Conservation (phyloP, 495 filamentous ascomycete genomes). For the Paragyromitra xinjiangensis region DNA sequence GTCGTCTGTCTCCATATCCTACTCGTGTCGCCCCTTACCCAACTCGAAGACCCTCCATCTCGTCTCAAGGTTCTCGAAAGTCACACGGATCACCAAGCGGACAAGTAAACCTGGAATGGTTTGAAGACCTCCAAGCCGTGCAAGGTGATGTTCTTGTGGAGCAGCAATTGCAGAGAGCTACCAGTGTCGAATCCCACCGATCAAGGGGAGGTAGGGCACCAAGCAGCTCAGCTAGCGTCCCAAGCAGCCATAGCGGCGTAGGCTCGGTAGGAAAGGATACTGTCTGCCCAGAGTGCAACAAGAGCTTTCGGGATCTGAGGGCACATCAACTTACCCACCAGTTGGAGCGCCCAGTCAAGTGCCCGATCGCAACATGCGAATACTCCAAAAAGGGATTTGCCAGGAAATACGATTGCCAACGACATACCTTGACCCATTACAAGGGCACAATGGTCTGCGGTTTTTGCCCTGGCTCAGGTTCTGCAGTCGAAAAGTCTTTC, state of each 20-base stretch:
- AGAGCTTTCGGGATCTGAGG: conserved; percentile 63
- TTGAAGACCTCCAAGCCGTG: conserved; percentile 33
- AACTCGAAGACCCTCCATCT: conserved; percentile 47
- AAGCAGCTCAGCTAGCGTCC: conserved; percentile 50
- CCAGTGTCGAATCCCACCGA: conserved; percentile 49
- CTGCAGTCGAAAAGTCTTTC: conserved; percentile 94
- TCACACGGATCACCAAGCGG: conserved; percentile 48
- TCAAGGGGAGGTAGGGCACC: conserved; percentile 41
- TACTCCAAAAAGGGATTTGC: conserved; percentile 97
- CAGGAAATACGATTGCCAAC: conserved; percentile 97
- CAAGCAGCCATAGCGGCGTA: conserved; percentile 46
- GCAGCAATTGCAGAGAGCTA: conserved; percentile 36
- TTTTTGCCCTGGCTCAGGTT: conserved; percentile 93
- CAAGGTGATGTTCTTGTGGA: conserved; percentile 31
- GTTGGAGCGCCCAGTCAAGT: conserved; percentile 93
- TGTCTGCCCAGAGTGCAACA: conserved; percentile 56
- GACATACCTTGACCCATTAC: conserved; percentile 98
- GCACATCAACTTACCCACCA: conserved; percentile 98
- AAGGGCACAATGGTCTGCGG: conserved; percentile 99
- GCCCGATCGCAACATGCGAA: conserved; percentile 91
- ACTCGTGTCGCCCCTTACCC: conserved; percentile 48
- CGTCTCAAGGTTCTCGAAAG: conserved; percentile 51
- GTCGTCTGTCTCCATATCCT: conserved; percentile 45
- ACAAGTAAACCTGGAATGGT: conserved; percentile 25
- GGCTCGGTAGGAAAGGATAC: conserved; percentile 52